Evolutionary conservation across 345 rosid genomes (phyloP), one percentile per base, ranked within the genome.

Genomic region (Lepidium africanum): DNA sequence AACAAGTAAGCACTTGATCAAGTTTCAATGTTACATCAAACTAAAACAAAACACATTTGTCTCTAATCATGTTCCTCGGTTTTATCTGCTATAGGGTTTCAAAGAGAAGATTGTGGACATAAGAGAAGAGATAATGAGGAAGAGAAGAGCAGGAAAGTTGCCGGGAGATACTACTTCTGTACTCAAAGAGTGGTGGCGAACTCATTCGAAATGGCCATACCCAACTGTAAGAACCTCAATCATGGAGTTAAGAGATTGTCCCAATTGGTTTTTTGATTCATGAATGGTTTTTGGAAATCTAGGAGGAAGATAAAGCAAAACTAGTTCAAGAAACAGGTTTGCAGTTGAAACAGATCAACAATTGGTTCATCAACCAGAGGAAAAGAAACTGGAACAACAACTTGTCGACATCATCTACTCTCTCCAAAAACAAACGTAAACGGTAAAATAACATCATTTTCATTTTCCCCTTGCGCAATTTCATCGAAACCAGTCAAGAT

Each of bases 191-290:
- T 91, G 97, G 97, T 91, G 97, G 97, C 86, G 78, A 49, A 71
- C 88, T n/a, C 96, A 91, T 79, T 73, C 96, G 43, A 91, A 88
- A 72, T 91, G 97, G 97, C 97, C 97, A 55, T 91, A 91, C 71
- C 97, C 97, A 73, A 88, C 96, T 2, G 97, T 91, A 76, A 76
- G 66, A 53, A 4, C 35, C 63, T 21, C 47, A 5, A 10, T 46
- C 5, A 6, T 4, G 1, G n/a, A 53, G 16, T 27, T 39, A n/a
- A 5, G 2, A 46, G 17, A 48, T 13, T 17, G n/a, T 43, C 5
- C 7, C 1, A 6, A 2, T 21, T 37, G 0, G 39, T 2, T 38
- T 0, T 61, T 19, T 54, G 12, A 46, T 60, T 68, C 38, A 53
- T 51, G 43, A 35, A 23, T 23, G 19, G 33, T 35, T 39, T 43